Percentiles rank a stretch among this genome's conserved stretches.
These are phyloP conservation scores for Mycena galericulata DNA, from an alignment of 768 basidiomycete genomes.

Conservation along the genomic window DNA sequence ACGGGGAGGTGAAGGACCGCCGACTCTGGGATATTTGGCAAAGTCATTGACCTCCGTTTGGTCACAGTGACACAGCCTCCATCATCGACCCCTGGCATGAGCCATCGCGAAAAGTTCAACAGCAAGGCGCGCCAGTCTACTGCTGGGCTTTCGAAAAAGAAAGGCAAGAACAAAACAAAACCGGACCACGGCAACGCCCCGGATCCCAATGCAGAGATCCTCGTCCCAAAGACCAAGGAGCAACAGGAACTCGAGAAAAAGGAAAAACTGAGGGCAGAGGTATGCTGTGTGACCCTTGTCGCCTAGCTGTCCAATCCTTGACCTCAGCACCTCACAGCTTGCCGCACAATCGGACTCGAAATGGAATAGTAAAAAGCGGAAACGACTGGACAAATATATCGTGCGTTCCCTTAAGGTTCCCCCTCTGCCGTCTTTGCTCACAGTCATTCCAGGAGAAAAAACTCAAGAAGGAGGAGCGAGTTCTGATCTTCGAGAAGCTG, in stretches of 20 bases:
- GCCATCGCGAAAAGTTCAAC: constrained; percentile 60
- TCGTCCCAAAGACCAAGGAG: constrained; percentile 69
- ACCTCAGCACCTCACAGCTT: constrained; percentile 47
- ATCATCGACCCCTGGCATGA: constrained; percentile 25
- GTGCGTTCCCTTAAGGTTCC: constrained; percentile 54
- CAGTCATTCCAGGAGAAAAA: constrained; percentile 81
- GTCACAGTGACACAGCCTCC: neutral
- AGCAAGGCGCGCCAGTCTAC: constrained; percentile 76
- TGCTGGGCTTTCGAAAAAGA: constrained; percentile 68
- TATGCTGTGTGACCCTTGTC: constrained; percentile 42
- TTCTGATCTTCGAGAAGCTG: constrained; percentile 82
- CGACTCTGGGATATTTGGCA: constrained; percentile 18
- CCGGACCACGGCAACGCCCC: constrained; percentile 40
- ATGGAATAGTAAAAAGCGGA: constrained; percentile 88
- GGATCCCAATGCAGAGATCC: constrained; percentile 70
- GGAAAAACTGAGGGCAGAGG: constrained; percentile 73
- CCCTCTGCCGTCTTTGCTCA: neutral
- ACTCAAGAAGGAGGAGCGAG: constrained; percentile 89
- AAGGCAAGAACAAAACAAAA: constrained; percentile 58
- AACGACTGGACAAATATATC: constrained; percentile 92
- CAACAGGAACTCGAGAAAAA: constrained; percentile 70
- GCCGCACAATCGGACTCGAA: constrained; percentile 71
- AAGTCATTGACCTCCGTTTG: too few species aligned
- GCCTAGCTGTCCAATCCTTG: constrained; percentile 15
- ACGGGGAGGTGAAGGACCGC: constrained; percentile 11